A percentile compares a stretch with the other conserved stretches of the same genome.
These are phyloP conservation scores for Verbena officinalis DNA, from an alignment of 257 asterid genomes.

Conservation along the genomic window DNA sequence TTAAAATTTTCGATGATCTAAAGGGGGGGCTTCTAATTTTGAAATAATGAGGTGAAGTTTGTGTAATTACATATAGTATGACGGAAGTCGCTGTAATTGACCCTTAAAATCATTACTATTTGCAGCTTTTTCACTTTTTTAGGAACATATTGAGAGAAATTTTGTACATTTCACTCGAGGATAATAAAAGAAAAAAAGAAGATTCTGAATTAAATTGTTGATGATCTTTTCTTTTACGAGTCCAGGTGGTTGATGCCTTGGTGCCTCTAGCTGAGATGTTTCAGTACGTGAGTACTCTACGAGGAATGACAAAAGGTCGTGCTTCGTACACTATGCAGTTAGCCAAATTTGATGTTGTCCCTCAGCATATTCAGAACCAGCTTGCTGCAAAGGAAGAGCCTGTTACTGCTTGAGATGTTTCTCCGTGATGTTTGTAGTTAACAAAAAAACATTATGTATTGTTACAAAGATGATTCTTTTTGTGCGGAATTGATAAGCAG, in stretches of 20 bases:
- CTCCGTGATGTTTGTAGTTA: background rate
- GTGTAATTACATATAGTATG: too few relatives aligned
- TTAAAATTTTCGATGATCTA: too few relatives aligned
- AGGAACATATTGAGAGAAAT: too few relatives aligned
- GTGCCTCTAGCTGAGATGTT: slow-evolving; percentile 99
- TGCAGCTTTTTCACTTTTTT: too few relatives aligned
- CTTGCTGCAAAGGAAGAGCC: slow-evolving; percentile 78
- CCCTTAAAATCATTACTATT: too few relatives aligned
- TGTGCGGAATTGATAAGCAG: slow-evolving; percentile 9
- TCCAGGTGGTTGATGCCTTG: slow-evolving; percentile 86
- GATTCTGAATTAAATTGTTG: background rate
- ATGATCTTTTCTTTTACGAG: slow-evolving; percentile 7
- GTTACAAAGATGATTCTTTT: slow-evolving; percentile 32
- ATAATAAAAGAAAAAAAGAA: too few relatives aligned
- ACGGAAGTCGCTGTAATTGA: too few relatives aligned
- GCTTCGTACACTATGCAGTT: slow-evolving; percentile 97
- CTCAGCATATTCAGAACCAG: slow-evolving; percentile 94
- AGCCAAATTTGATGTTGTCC: slow-evolving; percentile 95
- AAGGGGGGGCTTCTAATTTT: too few relatives aligned
- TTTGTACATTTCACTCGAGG: too few relatives aligned
- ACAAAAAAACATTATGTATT: background rate
- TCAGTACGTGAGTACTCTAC: slow-evolving; percentile 85
- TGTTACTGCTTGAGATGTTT: slow-evolving; percentile 56
- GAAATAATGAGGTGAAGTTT: too few relatives aligned
- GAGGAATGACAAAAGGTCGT: slow-evolving; percentile 96